A percentile compares a stretch with the other conserved stretches of the same genome.
Conservation (phyloP, 2,329 filamentous ascomycete species). For the Arthrobotrys pseudoclavata region DNA sequence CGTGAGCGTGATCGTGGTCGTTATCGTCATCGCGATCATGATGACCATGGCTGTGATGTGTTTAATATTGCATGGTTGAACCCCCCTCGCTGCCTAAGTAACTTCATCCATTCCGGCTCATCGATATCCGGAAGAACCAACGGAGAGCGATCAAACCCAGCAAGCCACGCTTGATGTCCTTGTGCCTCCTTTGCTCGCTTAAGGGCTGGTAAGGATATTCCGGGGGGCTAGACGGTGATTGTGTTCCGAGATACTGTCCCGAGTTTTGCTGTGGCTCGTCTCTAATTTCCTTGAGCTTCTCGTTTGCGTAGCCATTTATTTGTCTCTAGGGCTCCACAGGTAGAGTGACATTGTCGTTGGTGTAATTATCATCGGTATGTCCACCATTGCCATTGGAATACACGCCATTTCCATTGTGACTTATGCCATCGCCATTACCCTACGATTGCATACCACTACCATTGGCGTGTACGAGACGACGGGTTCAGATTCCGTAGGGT, state of each 20-base stretch:
- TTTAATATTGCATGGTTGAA: constrained; percentile 36
- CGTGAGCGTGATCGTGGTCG: not conserved
- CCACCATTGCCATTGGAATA: not conserved
- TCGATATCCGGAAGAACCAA: not conserved
- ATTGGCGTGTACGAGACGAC: not conserved
- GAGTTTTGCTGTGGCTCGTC: not conserved
- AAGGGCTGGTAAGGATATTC: no score
- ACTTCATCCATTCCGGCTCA: constrained; percentile 32
- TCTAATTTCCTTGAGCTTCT: not conserved
- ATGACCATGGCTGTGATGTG: not conserved
- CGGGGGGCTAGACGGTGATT: no score
- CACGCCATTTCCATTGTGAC: not conserved
- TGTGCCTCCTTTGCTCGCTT: not conserved
- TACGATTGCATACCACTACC: no score
- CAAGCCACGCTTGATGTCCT: not conserved
- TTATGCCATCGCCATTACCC: not conserved
- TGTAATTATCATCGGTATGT: not conserved
- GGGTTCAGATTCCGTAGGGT: not conserved
- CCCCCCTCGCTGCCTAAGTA: constrained; percentile 12
- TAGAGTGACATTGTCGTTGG: not conserved
- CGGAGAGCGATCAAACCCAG: not conserved
- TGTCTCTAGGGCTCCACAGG: not conserved
- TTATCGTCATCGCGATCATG: not conserved
- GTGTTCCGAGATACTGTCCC: no score
- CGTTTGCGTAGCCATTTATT: not conserved